phyloP scores from a whole-genome alignment of 2,329 filamentous ascomycete species.

The Fusarium napiforme region DNA sequence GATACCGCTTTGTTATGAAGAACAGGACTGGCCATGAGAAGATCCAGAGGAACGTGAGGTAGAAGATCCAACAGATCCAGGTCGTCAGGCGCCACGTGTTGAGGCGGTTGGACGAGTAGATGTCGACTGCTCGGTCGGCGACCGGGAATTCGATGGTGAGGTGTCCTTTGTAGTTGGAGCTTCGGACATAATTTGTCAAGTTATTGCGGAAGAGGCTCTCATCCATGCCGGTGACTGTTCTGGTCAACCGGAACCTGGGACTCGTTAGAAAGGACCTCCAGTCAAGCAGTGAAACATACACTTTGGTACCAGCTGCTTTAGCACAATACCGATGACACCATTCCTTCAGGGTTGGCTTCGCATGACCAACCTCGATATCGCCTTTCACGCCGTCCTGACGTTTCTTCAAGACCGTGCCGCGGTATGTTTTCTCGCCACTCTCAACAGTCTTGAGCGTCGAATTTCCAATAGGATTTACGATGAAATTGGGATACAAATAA shows the following conservation, averaged over 20 bases:
- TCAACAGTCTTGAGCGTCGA: conserved; percentile 27
- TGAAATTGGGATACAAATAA: conserved; percentile 39
- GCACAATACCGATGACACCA: conserved; percentile 40
- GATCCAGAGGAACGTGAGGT: conserved; percentile 39
- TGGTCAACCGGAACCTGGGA: conserved; percentile 28
- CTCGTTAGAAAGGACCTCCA: neutral
- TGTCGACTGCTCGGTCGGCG: conserved; percentile 37
- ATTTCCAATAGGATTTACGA: neutral
- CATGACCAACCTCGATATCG: conserved; percentile 34
- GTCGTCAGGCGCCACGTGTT: conserved; percentile 32
- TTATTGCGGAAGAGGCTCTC: neutral
- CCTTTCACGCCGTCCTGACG: conserved; percentile 28
- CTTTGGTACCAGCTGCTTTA: conserved; percentile 18
- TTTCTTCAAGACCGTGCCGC: conserved; percentile 31
- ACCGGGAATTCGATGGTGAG: conserved; percentile 33
- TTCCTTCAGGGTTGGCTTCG: conserved; percentile 29
- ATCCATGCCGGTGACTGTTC: conserved; percentile 29
- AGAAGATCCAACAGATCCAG: conserved; percentile 40
- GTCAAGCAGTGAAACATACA: conserved; percentile 9
- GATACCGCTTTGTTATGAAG: conserved; percentile 33
- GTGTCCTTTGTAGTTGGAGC: conserved; percentile 35
- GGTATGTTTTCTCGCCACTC: conserved; percentile 35
- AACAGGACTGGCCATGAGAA: conserved; percentile 38
- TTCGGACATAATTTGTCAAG: conserved; percentile 6
- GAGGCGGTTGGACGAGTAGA: conserved; percentile 30